Conservation (phyloP, 257 asterid species). For the Solanum chiquidenum region DNA sequence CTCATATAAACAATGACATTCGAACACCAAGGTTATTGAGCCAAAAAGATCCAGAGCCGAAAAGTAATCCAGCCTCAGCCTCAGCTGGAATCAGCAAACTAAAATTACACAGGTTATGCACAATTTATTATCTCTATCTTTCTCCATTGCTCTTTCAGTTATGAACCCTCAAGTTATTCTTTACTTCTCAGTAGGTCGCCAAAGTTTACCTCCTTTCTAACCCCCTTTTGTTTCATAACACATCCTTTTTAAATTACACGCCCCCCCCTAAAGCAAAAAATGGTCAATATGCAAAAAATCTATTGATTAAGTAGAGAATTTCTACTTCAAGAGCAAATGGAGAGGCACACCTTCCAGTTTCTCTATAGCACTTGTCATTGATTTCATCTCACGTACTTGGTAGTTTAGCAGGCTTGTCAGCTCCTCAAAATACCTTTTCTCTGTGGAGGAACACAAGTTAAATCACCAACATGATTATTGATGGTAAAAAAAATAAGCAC, state of each 20-base stretch:
- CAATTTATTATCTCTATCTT: neutral
- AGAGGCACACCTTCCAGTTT: conserved; percentile 51
- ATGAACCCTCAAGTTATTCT: neutral
- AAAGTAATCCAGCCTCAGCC: neutral
- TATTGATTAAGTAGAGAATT: neutral
- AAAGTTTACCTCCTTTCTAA: neutral
- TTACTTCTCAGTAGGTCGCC: neutral
- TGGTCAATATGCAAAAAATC: neutral
- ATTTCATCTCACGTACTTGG: conserved; percentile 84
- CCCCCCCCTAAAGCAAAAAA: neutral
- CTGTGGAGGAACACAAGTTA: conserved; percentile 34
- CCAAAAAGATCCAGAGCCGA: neutral
- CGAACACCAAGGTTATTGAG: neutral
- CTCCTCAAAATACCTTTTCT: conserved; percentile 76
- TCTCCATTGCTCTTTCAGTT: neutral
- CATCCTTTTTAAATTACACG: neutral
- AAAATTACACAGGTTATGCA: neutral
- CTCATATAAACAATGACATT: neutral
- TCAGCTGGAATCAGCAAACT: neutral
- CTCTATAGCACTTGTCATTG: conserved; percentile 61
- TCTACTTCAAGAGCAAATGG: neutral
- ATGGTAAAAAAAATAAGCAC: neutral
- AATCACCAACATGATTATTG: neutral
- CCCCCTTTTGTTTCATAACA: neutral
- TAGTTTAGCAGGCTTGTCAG: conserved; percentile 56